phyloP scores from a whole-genome alignment of 768 basidiomycete genomes.

The Mycena vitilis region DNA sequence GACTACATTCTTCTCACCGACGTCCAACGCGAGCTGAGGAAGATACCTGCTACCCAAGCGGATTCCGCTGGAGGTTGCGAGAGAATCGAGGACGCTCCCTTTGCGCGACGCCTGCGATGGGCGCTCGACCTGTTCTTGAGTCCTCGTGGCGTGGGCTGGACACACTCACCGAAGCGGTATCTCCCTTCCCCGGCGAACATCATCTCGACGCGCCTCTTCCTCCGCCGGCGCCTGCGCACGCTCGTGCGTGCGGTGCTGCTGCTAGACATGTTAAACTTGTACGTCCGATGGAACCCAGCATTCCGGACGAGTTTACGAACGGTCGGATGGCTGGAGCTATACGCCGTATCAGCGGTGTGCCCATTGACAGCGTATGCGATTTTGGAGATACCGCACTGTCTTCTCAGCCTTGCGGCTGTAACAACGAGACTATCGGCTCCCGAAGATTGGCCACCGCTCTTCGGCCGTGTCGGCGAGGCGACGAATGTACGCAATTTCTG shows the following conservation, averaged over 20 bases:
- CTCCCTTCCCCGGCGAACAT: not conserved
- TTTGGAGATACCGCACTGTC: not conserved
- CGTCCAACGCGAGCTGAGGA: conserved; percentile 26
- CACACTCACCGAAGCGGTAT: conserved; percentile 5
- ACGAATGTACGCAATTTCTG: conserved; percentile 30
- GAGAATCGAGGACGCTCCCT: conserved; percentile 13
- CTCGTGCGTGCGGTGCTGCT: not conserved
- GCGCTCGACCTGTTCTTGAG: conserved; percentile 15
- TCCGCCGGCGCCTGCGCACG: not conserved
- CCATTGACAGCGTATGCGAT: not conserved
- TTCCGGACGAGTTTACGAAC: conserved; percentile 14
- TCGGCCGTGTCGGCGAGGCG: conserved; percentile 18
- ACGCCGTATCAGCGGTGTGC: conserved; percentile 10
- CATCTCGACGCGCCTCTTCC: conserved; percentile 8
- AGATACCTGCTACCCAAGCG: not conserved
- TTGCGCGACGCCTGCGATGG: conserved; percentile 20
- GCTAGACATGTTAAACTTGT: conserved; percentile 27
- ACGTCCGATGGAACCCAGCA: conserved; percentile 31
- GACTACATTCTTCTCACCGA: conserved; percentile 35
- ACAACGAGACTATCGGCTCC: conserved; percentile 14
- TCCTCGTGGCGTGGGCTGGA: conserved; percentile 27
- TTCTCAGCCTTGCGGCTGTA: conserved; percentile 9
- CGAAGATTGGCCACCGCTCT: conserved; percentile 32
- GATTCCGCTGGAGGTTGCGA: not conserved
- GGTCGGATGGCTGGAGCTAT: conserved; percentile 20